A percentile compares a stretch with the other conserved stretches of the same genome.
These are phyloP conservation scores for Penicillium sp. DNA, from an alignment of 2,329 filamentous ascomycete species.

Conservation along the genomic window DNA sequence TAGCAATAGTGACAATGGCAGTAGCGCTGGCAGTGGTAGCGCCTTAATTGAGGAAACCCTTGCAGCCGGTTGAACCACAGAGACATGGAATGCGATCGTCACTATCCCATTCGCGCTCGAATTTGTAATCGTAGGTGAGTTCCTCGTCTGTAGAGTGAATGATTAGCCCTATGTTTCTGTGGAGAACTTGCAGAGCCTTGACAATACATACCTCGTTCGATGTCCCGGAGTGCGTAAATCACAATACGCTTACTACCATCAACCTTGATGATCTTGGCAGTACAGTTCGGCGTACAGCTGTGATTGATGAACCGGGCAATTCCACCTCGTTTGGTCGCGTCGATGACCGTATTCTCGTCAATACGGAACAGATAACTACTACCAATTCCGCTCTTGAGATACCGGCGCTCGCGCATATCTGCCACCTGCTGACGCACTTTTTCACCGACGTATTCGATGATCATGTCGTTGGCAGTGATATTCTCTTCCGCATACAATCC, in stretches of 20 bases:
- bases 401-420: slow-evolving; percentile 89
- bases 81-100: slow-evolving; percentile 96
- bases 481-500: slow-evolving; percentile 97
- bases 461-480: slow-evolving; percentile 97
- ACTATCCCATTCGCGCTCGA: slow-evolving; percentile 94
- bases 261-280: slow-evolving; percentile 98
- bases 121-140: slow-evolving; percentile 99
- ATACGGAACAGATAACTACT: slow-evolving; percentile 98
- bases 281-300: slow-evolving; percentile 97
- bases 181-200: not conserved
- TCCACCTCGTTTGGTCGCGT: slow-evolving; percentile 97
- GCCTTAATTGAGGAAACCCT: slow-evolving; percentile 94
- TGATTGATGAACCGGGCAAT: slow-evolving; percentile 98
- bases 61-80: slow-evolving; percentile 93
- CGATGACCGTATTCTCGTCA: slow-evolving; percentile 95
- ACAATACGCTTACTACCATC: slow-evolving; percentile 98
- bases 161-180: not conserved
- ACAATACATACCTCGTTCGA: slow-evolving; percentile 79
- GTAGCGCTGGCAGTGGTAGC: not conserved
- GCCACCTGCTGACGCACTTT: slow-evolving; percentile 96
- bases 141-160: slow-evolving; percentile 74
- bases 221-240: slow-evolving; percentile 96
- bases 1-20: not conserved
- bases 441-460: slow-evolving; percentile 98
- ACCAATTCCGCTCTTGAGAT: slow-evolving; percentile 94